Percentiles rank a stretch among this genome's conserved stretches.
These are phyloP conservation scores for Aspergillus sp. DNA, from an alignment of 2,329 filamentous ascomycete species.

Conservation along the genomic window DNA sequence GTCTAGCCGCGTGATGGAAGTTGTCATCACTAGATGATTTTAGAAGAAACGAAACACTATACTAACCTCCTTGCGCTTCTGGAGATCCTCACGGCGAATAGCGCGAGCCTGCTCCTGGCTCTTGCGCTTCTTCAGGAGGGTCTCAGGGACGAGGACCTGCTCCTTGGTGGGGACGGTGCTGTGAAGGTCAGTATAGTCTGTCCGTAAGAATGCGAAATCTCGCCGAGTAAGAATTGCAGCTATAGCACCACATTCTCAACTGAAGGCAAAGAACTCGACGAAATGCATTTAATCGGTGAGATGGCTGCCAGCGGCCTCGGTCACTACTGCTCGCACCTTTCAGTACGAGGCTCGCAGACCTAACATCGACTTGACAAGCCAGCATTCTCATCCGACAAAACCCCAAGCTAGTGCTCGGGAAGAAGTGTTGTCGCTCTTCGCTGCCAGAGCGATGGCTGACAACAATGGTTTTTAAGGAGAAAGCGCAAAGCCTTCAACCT, in stretches of 20 bases:
- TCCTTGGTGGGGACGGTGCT: constrained; percentile 90
- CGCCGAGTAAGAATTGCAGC: constrained; percentile 90
- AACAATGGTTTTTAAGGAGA: constrained; percentile 72
- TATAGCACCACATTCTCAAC: constrained; percentile 83
- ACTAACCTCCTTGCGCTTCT: constrained; percentile 88
- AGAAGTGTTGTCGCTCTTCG: constrained; percentile 40
- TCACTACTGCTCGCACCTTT: constrained; percentile 18
- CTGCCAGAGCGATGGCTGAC: constrained; percentile 30
- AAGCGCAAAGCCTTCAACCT: constrained; percentile 58
- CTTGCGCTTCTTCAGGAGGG: constrained; percentile 99
- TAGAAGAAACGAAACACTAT: constrained; percentile 8
- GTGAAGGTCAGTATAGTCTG: constrained; percentile 66
- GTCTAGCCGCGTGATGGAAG: constrained; percentile 85
- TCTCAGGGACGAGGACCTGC: constrained; percentile 96
- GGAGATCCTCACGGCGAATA: constrained; percentile 66
- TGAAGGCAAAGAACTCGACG: constrained; percentile 65
- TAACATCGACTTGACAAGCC: constrained; percentile 11
- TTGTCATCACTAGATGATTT: constrained; percentile 66
- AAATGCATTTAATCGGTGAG: constrained; percentile 74
- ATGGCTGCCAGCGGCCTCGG: constrained; percentile 13
- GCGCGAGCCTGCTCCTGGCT: constrained; percentile 98
- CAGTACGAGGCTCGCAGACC: constrained; percentile 19
- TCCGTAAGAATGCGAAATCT: constrained; percentile 56
- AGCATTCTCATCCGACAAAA: constrained; percentile 66
- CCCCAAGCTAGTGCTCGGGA: constrained; percentile 50